Evolutionary conservation across 2,329 filamentous ascomycete genomes (phyloP), one percentile per base, ranked within the genome.

Genomic region (Scedosporium boydii): DNA sequence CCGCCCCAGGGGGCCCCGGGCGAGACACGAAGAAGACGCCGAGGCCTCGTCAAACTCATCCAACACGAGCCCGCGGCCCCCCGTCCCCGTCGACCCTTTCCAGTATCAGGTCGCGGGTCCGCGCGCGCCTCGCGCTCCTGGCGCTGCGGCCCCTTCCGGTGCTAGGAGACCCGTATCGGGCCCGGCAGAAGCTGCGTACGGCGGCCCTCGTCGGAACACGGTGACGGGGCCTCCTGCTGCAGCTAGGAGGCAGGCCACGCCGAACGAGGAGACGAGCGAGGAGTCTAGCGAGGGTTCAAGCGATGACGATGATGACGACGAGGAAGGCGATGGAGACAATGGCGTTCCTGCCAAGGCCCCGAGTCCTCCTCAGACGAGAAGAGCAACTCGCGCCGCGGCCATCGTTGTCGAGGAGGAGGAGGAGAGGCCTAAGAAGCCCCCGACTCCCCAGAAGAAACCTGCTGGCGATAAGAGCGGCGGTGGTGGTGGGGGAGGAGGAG

Each of bases 21-120:
- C 71, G 21, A 69, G 70, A 21, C 67, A 68, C 9, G 69, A 69
- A 16, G 73, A 73, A 23, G 75, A 77, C 18, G 68, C 70, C 23
- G 70, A 70, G 68, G 65, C 67, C 23, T 66, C 70, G 12, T 68
- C 70, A 16, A 69, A 69, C 21, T 69, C 71, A 21, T 69, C 68
- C 41, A 67, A 68, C 29, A 38, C 34, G 10, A 71, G 66, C 12
- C 69, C 69, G 21, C 62, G 64, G 44, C 66, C 65, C 4, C 62
- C 21, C 4, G 26, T 27, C 6, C 21, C 59, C 6, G 26, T 73
- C 14, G 78, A 85, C 63, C 81, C 82, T 4, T 84, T 85, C 64
- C 76, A 77, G 64, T 85, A 79, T 68, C 80, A 83, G 71, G 80
- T 78, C 3, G 73, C 72, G 23, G 79, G 77, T 12, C 69, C 79